Evolutionary conservation across 495 filamentous ascomycete species (phyloP).

Genomic region (Lasiosphaeria hispida): DNA sequence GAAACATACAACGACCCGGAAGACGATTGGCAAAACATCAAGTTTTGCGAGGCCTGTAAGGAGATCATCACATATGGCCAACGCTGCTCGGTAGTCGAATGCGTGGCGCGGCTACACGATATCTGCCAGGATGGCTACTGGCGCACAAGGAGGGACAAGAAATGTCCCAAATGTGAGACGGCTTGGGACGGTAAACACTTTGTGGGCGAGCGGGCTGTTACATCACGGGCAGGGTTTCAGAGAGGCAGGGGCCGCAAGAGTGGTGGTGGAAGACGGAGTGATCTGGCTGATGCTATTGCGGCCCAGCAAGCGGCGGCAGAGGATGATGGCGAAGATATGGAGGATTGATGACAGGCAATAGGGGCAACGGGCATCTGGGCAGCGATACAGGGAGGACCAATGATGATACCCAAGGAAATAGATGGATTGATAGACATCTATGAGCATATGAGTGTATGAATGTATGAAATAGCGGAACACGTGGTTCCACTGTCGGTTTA

Average conservation of each 20-base stretch:
- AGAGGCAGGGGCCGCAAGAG: constrained; percentile 35
- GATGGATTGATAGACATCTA: too few species aligned
- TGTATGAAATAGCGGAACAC: too few species aligned
- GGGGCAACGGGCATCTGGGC: too few species aligned
- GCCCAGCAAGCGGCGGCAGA: constrained; percentile 22
- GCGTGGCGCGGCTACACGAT: constrained; percentile 70
- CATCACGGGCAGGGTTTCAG: constrained; percentile 46
- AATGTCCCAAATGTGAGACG: constrained; percentile 71
- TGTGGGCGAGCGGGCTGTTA: constrained; percentile 78
- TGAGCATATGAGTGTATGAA: too few species aligned
- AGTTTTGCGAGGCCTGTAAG: constrained; percentile 83
- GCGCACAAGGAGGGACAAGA: constrained; percentile 53
- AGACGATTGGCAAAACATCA: constrained; percentile 66
- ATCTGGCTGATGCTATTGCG: constrained; percentile 23
- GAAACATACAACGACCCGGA: constrained; percentile 77
- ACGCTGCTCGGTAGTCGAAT: constrained; percentile 69
- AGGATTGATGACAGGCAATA: too few species aligned
- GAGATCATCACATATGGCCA: constrained; percentile 89
- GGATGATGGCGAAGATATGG: constrained; percentile 24
- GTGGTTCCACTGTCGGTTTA: too few species aligned
- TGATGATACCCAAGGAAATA: too few species aligned
- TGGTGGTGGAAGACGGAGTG: constrained; percentile 27
- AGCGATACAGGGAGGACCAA: too few species aligned
- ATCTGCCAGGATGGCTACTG: constrained; percentile 74
- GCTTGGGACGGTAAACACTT: constrained; percentile 71